These are phyloP conservation scores for Solanum aculeatissimum DNA, from an alignment of 305 asterid genomes.

Conservation along the genomic window DNA sequence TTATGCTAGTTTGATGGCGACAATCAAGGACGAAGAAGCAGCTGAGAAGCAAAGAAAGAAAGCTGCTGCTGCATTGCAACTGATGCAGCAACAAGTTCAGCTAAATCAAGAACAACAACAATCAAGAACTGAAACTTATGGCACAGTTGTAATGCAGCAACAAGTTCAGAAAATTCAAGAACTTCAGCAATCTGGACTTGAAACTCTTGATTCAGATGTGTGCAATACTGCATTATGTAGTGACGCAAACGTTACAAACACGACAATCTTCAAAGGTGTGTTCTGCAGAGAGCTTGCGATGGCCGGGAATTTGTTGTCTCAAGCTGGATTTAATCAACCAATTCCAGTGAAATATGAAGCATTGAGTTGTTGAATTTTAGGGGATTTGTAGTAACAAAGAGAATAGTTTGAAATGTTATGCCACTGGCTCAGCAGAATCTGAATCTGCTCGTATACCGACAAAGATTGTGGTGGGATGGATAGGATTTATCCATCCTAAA, in stretches of 20 bases:
- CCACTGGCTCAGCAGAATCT: not conserved
- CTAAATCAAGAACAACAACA: slow-evolving; percentile 12
- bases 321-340: slow-evolving; percentile 29
- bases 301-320: slow-evolving; percentile 34
- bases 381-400: not conserved
- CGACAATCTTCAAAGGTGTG: slow-evolving; percentile 30
- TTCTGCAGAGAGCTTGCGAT: slow-evolving; percentile 39
- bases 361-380: slow-evolving; percentile 27
- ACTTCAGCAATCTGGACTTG: not conserved
- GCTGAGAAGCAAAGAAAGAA: slow-evolving; percentile 33
- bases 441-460: not conserved
- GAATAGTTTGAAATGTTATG: not conserved
- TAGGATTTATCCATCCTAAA: not conserved
- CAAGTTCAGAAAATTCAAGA: slow-evolving; percentile 9
- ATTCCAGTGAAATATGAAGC: slow-evolving; percentile 36
- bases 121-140: not conserved
- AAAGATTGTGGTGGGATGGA: not conserved
- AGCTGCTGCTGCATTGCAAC: slow-evolving; percentile 19
- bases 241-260: not conserved
- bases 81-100: slow-evolving; percentile 4
- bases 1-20: slow-evolving; percentile 16
- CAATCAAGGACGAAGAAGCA: slow-evolving; percentile 31
- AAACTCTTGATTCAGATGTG: not conserved
- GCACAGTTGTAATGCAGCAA: not conserved
- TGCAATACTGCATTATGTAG: not conserved